These are phyloP conservation scores for Termitomyces sp. DNA, from an alignment of 768 basidiomycete genomes.

Conservation along the genomic window DNA sequence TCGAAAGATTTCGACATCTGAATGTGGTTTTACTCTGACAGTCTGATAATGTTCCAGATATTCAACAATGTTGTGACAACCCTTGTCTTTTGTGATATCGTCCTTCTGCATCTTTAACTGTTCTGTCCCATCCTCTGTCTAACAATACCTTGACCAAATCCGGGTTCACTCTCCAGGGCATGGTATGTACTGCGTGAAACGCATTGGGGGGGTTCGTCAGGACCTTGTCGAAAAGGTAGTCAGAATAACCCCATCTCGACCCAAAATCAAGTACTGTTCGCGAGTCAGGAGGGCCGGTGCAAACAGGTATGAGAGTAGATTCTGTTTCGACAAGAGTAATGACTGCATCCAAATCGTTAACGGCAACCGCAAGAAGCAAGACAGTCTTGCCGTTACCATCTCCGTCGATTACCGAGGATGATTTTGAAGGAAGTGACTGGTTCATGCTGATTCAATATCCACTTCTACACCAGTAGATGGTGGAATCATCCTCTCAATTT, in stretches of 20 bases:
- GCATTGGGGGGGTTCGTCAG: background rate
- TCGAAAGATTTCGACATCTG: background rate
- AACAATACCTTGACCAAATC: background rate
- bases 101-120: background rate
- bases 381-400: background rate
- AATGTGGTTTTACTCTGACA: background rate
- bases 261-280: background rate
- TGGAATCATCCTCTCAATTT: background rate
- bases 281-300: background rate
- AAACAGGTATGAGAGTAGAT: background rate
- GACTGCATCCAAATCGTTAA: background rate
- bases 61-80: background rate
- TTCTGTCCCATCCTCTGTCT: background rate
- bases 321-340: background rate
- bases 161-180: background rate
- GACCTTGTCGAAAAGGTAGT: background rate
- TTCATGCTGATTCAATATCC: no score
- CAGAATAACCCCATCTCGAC: background rate
- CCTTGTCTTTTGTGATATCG: background rate
- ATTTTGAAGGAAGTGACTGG: no score
- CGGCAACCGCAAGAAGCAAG: background rate
- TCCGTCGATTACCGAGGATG: background rate
- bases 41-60: conserved; percentile 10
- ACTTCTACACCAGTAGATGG: background rate
- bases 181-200: background rate